phyloP scores from a whole-genome alignment of 164 flowering plant genomes.

The Berberis vulgaris region DNA sequence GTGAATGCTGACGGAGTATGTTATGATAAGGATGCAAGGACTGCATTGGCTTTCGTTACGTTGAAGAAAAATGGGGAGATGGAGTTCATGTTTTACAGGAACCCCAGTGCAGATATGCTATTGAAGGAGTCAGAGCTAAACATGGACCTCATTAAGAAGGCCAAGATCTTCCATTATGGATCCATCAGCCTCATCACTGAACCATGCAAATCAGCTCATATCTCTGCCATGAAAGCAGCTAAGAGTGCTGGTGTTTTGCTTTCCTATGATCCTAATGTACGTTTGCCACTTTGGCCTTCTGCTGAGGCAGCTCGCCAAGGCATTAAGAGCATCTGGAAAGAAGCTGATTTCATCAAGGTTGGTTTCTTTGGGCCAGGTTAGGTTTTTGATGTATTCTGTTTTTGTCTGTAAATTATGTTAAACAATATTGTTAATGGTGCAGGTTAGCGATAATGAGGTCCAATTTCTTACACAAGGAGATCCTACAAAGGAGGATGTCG shows the following conservation, averaged over 20 bases:
- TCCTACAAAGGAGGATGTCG: not conserved
- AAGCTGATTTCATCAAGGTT: not conserved
- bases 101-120: constrained; percentile 75
- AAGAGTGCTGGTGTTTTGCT: not conserved
- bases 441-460: not conserved
- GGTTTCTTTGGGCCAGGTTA: not conserved
- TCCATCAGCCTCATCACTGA: not conserved
- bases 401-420: not conserved
- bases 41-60: constrained; percentile 71
- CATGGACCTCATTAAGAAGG: constrained; percentile 33
- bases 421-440: not conserved
- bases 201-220: not conserved
- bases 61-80: constrained; percentile 46
- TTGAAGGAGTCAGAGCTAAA: constrained; percentile 49
- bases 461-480: not conserved
- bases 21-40: constrained; percentile 49
- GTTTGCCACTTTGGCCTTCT: not conserved
- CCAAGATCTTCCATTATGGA: not conserved
- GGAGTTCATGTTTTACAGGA: constrained; percentile 72
- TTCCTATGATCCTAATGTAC: not conserved
- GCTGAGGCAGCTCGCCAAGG: not conserved
- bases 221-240: not conserved
- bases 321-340: not conserved
- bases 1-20: constrained; percentile 48
- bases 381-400: too few relatives aligned